phyloP scores from a whole-genome alignment of 2,329 filamentous ascomycete species.

The Thermoascus crustaceus region DNA sequence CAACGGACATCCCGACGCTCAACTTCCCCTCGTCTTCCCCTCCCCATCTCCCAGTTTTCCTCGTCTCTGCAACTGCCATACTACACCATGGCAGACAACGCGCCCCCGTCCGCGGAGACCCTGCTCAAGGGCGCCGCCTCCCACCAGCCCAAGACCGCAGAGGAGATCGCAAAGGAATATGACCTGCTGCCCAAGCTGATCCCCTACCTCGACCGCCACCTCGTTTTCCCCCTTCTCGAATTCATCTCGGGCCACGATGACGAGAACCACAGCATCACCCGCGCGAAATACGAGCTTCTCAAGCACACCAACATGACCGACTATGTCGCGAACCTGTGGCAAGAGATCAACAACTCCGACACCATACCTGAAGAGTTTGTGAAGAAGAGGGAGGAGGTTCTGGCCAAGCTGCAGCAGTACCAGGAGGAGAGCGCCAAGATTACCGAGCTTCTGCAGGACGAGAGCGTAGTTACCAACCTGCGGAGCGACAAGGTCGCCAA shows the following conservation, averaged over 20 bases:
- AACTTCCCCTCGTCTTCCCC: slow-evolving; percentile 10
- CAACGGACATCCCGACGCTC: slow-evolving; percentile 10
- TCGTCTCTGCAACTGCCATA: slow-evolving; percentile 3
- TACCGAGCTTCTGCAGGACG: slow-evolving; percentile 73
- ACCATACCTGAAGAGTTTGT: slow-evolving; percentile 76
- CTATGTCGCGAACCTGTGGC: slow-evolving; percentile 87
- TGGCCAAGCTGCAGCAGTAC: slow-evolving; percentile 72
- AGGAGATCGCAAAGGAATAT: slow-evolving; percentile 60
- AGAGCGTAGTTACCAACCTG: slow-evolving; percentile 83
- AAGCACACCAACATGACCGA: slow-evolving; percentile 99
- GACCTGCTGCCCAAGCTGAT: slow-evolving; percentile 84
- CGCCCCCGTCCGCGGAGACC: slow-evolving; percentile 41
- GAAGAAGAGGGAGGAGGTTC: slow-evolving; percentile 80
- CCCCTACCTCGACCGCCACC: slow-evolving; percentile 85
- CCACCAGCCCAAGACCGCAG: slow-evolving; percentile 34
- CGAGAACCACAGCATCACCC: slow-evolving; percentile 67
- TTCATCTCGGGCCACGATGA: slow-evolving; percentile 78
- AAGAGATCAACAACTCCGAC: slow-evolving; percentile 73
- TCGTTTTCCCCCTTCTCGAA: slow-evolving; percentile 94
- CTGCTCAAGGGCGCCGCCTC: slow-evolving; percentile 42
- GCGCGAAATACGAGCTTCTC: slow-evolving; percentile 86
- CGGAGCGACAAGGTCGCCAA: slow-evolving; percentile 97
- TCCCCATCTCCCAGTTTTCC: slow-evolving; percentile 8
- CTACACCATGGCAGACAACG: slow-evolving; percentile 45
- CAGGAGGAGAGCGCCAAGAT: slow-evolving; percentile 86